Conservation (phyloP, 352 stramenopile genomes). For the Peronospora belbahrii region DNA sequence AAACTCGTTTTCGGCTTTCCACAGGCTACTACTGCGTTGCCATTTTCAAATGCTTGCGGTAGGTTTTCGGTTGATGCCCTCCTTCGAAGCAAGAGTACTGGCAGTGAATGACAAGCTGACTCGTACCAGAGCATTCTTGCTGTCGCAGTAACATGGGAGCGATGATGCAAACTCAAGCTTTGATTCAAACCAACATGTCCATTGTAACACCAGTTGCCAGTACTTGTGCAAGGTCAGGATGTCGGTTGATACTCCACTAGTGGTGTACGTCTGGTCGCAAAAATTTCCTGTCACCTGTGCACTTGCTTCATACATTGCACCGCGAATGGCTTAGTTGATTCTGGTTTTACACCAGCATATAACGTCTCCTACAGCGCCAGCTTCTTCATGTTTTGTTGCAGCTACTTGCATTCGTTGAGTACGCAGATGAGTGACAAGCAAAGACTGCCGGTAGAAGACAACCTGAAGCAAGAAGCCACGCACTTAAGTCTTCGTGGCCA, state of each 20-base stretch:
- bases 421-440: slow-evolving; percentile 88
- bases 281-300: slow-evolving; percentile 80
- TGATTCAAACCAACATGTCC: slow-evolving; percentile 87
- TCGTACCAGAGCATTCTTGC: slow-evolving; percentile 83
- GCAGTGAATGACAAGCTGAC: not conserved
- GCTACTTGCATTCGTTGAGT: slow-evolving; percentile 84
- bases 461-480: slow-evolving; percentile 72
- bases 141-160: slow-evolving; percentile 91
- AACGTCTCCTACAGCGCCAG: slow-evolving; percentile 88
- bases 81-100: slow-evolving; percentile 34
- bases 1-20: slow-evolving; percentile 73
- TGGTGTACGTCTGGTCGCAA: slow-evolving; percentile 68
- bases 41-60: slow-evolving; percentile 63
- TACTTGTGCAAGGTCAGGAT: slow-evolving; percentile 74
- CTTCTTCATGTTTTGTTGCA: slow-evolving; percentile 92
- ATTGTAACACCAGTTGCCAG: slow-evolving; percentile 93
- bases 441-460: slow-evolving; percentile 83
- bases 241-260: slow-evolving; percentile 22
- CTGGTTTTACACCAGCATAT: slow-evolving; percentile 39
- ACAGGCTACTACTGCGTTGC: slow-evolving; percentile 67
- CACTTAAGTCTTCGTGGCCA: slow-evolving; percentile 85
- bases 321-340: slow-evolving; percentile 73
- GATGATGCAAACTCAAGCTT: slow-evolving; percentile 88
- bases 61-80: slow-evolving; percentile 79
- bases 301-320: slow-evolving; percentile 82